Evolutionary conservation across 495 filamentous ascomycete species (phyloP), one percentile per base, ranked within the genome.

Genomic region (Viridothelium virens): DNA sequence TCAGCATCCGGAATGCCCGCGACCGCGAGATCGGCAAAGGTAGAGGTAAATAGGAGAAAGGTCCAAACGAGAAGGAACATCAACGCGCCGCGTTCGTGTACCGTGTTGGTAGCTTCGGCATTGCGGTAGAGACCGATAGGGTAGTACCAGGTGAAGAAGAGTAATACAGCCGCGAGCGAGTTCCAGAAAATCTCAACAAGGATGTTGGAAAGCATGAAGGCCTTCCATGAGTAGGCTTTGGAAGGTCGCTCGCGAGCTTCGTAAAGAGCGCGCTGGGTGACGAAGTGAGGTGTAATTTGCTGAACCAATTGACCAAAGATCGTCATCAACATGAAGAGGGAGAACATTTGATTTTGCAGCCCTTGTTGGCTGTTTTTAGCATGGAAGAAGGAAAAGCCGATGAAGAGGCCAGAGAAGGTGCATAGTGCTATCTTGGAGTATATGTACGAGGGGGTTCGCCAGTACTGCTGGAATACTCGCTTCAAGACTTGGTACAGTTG

Each of bases 221-320:
- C 86, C 72, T 87, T 81, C 86, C 91, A 95, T 33, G 85, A 82
- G 74, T 95, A 96, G 2, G 87, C 85, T 74, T 92, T 92, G 61
- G 88, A 89, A 0, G 89, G 91, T 3, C 90, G 86, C 75, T 96
- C 92, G 25, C 91, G 89, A 12, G 86, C 87, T 73, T 96, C 92
- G 75, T 92, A 97, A 0, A 96, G 78, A 0, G 84, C 79, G 61
- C 92, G 86, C 72, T 93, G 89, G 11, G 83, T 83, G 62, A 89
- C 84, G 72, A 95, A 92, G 70, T 89, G 82, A 0, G 91, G 91
- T 88, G 95, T 94, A 68, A 89, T 91, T 72, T 95, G 91, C 38
- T 73, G 70, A 2, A 70, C 68, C 18, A 73, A 63, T 53, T 73
- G 71, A 63, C 70, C 68, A 69, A 79, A 79, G 66, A 96, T 84